Evolutionary conservation across 768 basidiomycete genomes (phyloP), one percentile per base, ranked within the genome.

Genomic region (Boletus huronensis): DNA sequence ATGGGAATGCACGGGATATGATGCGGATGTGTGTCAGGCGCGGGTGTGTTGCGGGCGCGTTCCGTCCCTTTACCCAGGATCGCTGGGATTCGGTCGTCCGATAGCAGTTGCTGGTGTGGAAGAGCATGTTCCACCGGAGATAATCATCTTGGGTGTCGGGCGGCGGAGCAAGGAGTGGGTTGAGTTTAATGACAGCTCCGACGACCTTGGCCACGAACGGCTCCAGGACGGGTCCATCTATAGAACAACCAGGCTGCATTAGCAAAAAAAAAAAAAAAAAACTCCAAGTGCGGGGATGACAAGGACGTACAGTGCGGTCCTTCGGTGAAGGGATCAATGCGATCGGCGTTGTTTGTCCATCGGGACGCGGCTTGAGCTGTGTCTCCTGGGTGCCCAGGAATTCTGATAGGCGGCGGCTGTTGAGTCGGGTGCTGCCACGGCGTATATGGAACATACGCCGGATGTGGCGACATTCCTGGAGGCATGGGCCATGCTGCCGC

Each of bases 81-180:
- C 81, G 74, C 3, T 72, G 57, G 4, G 78, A 74, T 53, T 89
- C 88, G n/a, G 73, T 77, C 5, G 84, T 86, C 53, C 83, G 80
- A 59, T 80, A 80, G 50, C 83, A 82, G 54, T 81, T 76, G 38
- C 76, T 79, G 6, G 85, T 79, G 6, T 75, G 72, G 65, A 83
- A 88, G 39, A 87, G 76, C 83, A 90, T 86, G 70, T 87, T 86
- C 87, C 88, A 90, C 44, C 79, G 81, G 41, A 90, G 72, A 64
- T 81, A 80, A 6, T 78, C 77, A 1, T 79, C 76, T 5, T 71
- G 60, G 5, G 67, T 66, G 9, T 75, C 74, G 0, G 77, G 68
- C 55, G 68, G 72, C 19, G 84, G 82, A 0, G 70, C 62, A 16
- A 90, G 72, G 25, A 89, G 75, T 0, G 88, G 87, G 63, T 90